These are phyloP conservation scores for Nemania sp. DNA, from an alignment of 2,329 filamentous ascomycete genomes.

Conservation along the genomic window DNA sequence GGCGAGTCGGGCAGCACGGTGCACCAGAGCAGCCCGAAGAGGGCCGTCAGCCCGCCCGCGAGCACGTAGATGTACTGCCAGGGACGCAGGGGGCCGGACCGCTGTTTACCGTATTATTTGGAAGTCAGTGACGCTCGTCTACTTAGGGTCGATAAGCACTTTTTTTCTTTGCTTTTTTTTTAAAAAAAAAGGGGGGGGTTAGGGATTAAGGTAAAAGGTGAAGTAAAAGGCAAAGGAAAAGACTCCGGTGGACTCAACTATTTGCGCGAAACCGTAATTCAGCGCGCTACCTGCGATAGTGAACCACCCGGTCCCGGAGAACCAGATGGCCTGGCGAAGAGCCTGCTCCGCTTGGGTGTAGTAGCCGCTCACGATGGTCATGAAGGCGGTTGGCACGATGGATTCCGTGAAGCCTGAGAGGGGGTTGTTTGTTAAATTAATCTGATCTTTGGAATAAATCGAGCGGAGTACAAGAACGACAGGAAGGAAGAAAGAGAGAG, in stretches of 20 bases:
- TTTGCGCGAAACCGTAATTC: slow-evolving; percentile 71
- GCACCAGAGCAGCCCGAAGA: slow-evolving; percentile 65
- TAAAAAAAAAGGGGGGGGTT: too few relatives aligned
- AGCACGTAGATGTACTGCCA: slow-evolving; percentile 77
- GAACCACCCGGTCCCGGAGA: slow-evolving; percentile 61
- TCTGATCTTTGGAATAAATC: not conserved
- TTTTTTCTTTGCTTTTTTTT: too few relatives aligned
- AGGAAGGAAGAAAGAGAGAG: not conserved
- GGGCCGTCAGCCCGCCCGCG: slow-evolving; percentile 64
- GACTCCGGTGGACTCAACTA: too few relatives aligned
- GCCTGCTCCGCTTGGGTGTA: slow-evolving; percentile 70
- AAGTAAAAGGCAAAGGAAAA: too few relatives aligned
- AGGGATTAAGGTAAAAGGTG: too few relatives aligned
- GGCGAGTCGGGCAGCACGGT: slow-evolving; percentile 70
- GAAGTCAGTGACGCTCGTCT: too few relatives aligned
- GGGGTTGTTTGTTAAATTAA: not conserved
- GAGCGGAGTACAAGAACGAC: too few relatives aligned
- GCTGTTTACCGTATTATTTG: too few relatives aligned
- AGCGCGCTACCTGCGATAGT: slow-evolving; percentile 66
- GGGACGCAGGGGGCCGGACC: slow-evolving; percentile 54
- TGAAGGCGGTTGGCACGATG: slow-evolving; percentile 68
- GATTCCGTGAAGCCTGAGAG: slow-evolving; percentile 59
- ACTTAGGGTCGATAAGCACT: too few relatives aligned
- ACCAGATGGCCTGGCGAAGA: slow-evolving; percentile 70
- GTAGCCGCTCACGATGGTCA: slow-evolving; percentile 64